Evolutionary conservation across 495 filamentous ascomycete species (phyloP), one percentile per base, ranked within the genome.

Genomic region (Penicillium odoratum): DNA sequence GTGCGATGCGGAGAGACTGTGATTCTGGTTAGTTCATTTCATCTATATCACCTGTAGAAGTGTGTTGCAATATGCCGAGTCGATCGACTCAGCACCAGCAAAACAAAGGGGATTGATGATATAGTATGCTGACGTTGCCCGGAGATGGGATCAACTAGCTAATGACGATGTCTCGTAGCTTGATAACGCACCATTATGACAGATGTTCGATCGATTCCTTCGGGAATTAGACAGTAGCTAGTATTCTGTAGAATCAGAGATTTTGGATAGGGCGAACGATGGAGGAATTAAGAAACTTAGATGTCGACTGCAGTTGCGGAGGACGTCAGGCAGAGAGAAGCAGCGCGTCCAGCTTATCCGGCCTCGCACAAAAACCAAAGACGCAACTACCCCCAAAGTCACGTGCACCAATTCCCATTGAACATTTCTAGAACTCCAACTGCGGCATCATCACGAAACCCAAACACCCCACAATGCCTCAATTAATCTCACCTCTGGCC

Each of bases 1-100:
- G 93, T 63, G 87, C 83, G 70, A 98, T 88, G 76, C 91, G 90
- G 85, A 97, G 91, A 62, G 92, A 87, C 93, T 97, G 75, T 44
- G 56, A 58, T 66, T 38, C 51, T 48, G 30, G 65, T 67, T 61
- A 62, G 64, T 56, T 54, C 5, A 43, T 31, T n/a, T 50, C 2
- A 16, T 45, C 21, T 29, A 42, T 36, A 38, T 43, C 11, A n/a
- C 13, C 8, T 11, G 40, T 31, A 13, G 10, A 30, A n/a, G 1
- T 48, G 13, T 30, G 28, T 26, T 30, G 44, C 18, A 40, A 4
- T 40, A 3, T 40, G 38, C 38, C 7, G 10, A n/a, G 4, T 29
- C 11, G 3, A 28, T 29, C 4, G 21, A 31, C 6, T 18, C 46
- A 30, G 46, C 0, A 7, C 46, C 8, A 48, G 26, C 10, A 31